Evolutionary conservation across 495 filamentous ascomycete species (phyloP).

Genomic region (Aspergillus olivimuriae): DNA sequence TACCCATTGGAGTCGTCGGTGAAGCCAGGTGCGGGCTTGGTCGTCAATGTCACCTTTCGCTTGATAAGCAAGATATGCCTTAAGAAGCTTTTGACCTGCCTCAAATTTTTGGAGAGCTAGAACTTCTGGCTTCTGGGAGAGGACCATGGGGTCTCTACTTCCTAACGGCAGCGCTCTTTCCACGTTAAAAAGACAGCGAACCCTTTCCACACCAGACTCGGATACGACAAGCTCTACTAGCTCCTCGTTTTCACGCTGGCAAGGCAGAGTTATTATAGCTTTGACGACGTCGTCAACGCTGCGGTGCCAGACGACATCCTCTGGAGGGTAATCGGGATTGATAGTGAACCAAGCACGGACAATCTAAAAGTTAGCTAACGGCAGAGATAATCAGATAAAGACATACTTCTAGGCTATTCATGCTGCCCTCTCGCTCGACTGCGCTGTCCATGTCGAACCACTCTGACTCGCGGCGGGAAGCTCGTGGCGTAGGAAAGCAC

Average conservation of each 20-base stretch:
- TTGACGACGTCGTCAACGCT: neutral
- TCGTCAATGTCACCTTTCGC: no score
- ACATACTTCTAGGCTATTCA: neutral
- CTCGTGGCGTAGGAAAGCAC: neutral
- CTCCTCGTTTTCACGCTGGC: neutral
- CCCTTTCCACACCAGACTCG: neutral
- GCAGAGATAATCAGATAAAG: neutral
- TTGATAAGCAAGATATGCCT: no score
- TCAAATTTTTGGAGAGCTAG: no score
- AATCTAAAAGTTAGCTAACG: neutral
- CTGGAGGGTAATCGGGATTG: no score
- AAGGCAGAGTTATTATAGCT: neutral
- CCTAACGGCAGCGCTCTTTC: neutral
- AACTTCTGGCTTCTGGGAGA: neutral
- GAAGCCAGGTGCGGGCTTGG: neutral
- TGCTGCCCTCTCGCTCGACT: neutral
- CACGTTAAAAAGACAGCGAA: neutral
- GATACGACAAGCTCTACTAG: neutral
- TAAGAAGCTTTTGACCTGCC: no score
- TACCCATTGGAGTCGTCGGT: neutral
- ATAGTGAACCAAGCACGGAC: neutral
- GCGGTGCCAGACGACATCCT: neutral
- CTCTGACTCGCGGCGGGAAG: neutral
- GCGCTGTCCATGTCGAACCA: neutral
- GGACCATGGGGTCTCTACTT: neutral